phyloP scores from a whole-genome alignment of 495 filamentous ascomycete species.

The Massariosphaeria phaeospora region DNA sequence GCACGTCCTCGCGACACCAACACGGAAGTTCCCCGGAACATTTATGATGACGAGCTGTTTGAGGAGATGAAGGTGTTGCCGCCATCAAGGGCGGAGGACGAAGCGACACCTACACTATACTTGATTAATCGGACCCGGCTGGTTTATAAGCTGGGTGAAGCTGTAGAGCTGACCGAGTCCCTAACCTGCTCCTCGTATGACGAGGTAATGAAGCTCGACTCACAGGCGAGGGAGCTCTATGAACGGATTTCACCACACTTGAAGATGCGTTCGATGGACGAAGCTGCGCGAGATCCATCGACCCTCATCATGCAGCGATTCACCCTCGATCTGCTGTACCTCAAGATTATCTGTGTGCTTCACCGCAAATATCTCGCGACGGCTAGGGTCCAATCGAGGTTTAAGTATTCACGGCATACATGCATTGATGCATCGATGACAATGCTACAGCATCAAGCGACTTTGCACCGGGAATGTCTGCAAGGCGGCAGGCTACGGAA shows the following conservation, averaged over 20 bases:
- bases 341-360: constrained; percentile 75
- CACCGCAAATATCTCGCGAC: constrained; percentile 77
- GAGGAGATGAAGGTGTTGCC: constrained; percentile 73
- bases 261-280: constrained; percentile 62
- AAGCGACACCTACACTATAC: constrained; percentile 82
- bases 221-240: constrained; percentile 63
- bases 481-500: constrained; percentile 65
- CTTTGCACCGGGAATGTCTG: constrained; percentile 69
- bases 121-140: constrained; percentile 77
- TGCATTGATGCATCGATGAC: constrained; percentile 77
- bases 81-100: constrained; percentile 62
- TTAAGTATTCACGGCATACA: constrained; percentile 71
- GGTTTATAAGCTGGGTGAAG: constrained; percentile 55
- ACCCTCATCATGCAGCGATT: constrained; percentile 77
- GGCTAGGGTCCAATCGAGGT: constrained; percentile 65
- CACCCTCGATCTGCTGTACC: constrained; percentile 73
- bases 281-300: constrained; percentile 68
- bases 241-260: constrained; percentile 65
- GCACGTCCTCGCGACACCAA: constrained; percentile 78
- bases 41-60: constrained; percentile 91
- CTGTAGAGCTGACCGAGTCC: constrained; percentile 51
- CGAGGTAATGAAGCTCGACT: constrained; percentile 71
- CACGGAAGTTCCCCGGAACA: constrained; percentile 76
- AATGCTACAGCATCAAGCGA: constrained; percentile 68
- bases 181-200: constrained; percentile 60